A percentile compares a stretch with the other conserved stretches of the same genome.
Evolutionary conservation across 768 basidiomycete genomes (phyloP).

Genomic region (Rhodocollybia butyracea): DNA sequence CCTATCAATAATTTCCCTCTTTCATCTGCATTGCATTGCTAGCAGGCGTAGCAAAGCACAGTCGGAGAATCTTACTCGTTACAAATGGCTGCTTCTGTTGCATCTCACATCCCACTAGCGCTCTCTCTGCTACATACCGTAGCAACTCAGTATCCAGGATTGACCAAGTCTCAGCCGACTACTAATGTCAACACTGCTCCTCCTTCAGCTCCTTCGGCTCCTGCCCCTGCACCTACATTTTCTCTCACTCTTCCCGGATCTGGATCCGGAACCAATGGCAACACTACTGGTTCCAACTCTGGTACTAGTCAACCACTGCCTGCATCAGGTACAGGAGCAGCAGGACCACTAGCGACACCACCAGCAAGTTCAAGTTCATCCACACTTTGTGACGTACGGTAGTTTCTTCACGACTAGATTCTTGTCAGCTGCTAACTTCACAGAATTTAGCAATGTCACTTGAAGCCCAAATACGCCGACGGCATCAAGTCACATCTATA

Average conservation of each 20-base stretch:
- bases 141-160: constrained; percentile 32
- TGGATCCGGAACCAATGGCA: constrained; percentile 10
- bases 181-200: constrained; percentile 19
- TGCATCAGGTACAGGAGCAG: not conserved
- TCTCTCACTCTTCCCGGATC: constrained; percentile 1
- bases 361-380: constrained; percentile 16
- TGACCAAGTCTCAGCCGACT: constrained; percentile 26
- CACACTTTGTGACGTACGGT: constrained; percentile 50
- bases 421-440: not conserved
- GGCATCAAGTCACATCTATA: constrained; percentile 54
- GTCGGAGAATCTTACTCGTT: not conserved
- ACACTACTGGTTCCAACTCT: constrained; percentile 16
- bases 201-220: constrained; percentile 20
- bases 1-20: not conserved
- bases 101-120: constrained; percentile 42
- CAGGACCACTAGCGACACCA: not conserved
- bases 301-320: constrained; percentile 11
- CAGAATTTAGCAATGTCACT: constrained; percentile 46
- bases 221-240: constrained; percentile 25
- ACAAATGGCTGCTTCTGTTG: constrained; percentile 24
- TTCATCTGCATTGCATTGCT: not conserved
- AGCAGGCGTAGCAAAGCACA: constrained; percentile 2
- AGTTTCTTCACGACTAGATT: constrained; percentile 5
- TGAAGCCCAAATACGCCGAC: constrained; percentile 54
- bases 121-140: constrained; percentile 39